Conservation (phyloP, 345 rosid species). For the Euclidium syriacum region DNA sequence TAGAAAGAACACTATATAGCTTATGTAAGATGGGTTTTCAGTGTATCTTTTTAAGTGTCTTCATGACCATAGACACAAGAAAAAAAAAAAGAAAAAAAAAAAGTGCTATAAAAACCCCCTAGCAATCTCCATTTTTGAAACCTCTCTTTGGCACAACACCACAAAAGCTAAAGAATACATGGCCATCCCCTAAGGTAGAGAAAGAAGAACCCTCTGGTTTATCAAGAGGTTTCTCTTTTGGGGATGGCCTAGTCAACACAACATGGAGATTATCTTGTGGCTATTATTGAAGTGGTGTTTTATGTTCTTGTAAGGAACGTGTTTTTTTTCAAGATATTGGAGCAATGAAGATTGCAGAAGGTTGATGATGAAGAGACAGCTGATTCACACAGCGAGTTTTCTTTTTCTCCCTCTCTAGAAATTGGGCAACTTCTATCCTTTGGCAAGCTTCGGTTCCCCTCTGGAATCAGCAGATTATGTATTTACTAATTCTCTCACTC, state of each 20-base stretch:
- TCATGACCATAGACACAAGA: slow-evolving; percentile 24
- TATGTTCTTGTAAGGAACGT: slow-evolving; percentile 14
- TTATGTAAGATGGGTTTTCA: slow-evolving; percentile 13
- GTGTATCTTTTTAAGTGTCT: slow-evolving; percentile 17
- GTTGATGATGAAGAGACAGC: slow-evolving; percentile 26
- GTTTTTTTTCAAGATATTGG: slow-evolving; percentile 17
- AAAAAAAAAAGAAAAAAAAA: not conserved
- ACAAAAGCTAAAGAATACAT: slow-evolving; percentile 4
- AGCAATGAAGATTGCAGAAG: slow-evolving; percentile 37
- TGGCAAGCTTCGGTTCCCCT: slow-evolving; percentile 43
- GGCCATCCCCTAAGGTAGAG: slow-evolving; percentile 26
- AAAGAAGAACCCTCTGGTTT: slow-evolving; percentile 6
- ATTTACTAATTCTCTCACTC: not conserved
- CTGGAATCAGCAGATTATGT: slow-evolving; percentile 39
- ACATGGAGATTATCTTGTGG: not conserved
- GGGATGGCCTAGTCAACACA: slow-evolving; percentile 25
- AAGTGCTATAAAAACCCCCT: slow-evolving; percentile 21
- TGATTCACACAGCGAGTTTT: slow-evolving; percentile 19
- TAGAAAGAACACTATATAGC: slow-evolving; percentile 21
- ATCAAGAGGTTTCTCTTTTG: slow-evolving; percentile 7
- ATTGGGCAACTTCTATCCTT: slow-evolving; percentile 38
- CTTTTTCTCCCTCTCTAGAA: slow-evolving; percentile 20
- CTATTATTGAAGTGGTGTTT: not conserved
- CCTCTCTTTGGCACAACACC: slow-evolving; percentile 26
- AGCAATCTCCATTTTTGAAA: slow-evolving; percentile 16